phyloP scores from a whole-genome alignment of 306 rosid genomes.

The Vachellia collinsii region DNA sequence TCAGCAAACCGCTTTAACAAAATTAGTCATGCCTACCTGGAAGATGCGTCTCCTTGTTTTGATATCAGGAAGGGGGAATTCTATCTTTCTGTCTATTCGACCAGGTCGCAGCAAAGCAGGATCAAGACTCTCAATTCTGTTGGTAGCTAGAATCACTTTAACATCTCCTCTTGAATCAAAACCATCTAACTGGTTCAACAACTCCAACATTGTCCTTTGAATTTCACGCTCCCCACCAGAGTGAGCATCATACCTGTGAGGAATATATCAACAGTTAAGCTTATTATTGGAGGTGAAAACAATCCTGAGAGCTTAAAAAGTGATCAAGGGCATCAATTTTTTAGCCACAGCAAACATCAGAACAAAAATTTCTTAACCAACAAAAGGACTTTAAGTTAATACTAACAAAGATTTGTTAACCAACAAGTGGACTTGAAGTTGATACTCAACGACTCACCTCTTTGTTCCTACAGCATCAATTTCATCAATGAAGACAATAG shows the following conservation, averaged over 20 bases:
- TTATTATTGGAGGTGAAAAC: not conserved
- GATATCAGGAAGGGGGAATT: slow-evolving; percentile 96
- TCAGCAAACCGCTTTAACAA: slow-evolving; percentile 10
- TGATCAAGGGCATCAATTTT: slow-evolving; percentile 8
- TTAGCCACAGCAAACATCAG: not conserved
- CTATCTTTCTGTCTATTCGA: slow-evolving; percentile 93
- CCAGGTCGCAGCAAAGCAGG: slow-evolving; percentile 98
- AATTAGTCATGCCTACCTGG: slow-evolving; percentile 59
- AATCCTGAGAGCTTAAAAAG: slow-evolving; percentile 1
- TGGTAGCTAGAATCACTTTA: slow-evolving; percentile 94
- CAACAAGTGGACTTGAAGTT: slow-evolving; percentile 8
- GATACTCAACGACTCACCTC: slow-evolving; percentile 57
- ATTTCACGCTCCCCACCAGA: slow-evolving; percentile 99
- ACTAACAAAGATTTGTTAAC: not conserved
- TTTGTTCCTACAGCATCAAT: slow-evolving; percentile 96
- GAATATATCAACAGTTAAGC: slow-evolving; percentile 15
- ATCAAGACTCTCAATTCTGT: slow-evolving; percentile 92
- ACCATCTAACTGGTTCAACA: slow-evolving; percentile 93
- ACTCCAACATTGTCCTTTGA: slow-evolving; percentile 94
- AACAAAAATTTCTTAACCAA: not conserved
- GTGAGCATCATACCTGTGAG: slow-evolving; percentile 88
- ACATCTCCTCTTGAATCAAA: slow-evolving; percentile 98
- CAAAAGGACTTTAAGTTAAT: slow-evolving; percentile 7
- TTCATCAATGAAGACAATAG: slow-evolving; percentile 97
- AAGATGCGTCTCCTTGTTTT: slow-evolving; percentile 98